Evolutionary conservation across 2,329 filamentous ascomycete genomes (phyloP), one percentile per base, ranked within the genome.

Genomic region (Pseudogymnoascus sp.): DNA sequence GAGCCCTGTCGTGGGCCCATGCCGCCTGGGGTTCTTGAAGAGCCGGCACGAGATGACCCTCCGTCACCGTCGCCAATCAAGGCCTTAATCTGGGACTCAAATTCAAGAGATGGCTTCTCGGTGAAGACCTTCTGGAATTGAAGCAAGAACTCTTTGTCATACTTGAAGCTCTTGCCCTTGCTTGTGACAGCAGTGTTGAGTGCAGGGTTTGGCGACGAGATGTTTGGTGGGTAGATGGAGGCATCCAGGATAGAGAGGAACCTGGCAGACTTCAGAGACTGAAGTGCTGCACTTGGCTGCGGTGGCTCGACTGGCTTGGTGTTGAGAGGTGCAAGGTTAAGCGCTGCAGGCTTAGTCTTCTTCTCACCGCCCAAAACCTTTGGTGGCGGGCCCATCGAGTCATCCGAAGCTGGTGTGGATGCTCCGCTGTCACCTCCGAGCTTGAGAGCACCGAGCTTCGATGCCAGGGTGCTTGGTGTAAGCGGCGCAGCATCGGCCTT

Each of bases 41-140:
- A 77, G 75, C 83, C 75, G 76, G 88, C 80, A 77, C 90, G 78
- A 60, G 80, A 77, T 35, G 85, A 85, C 64, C 84, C 80, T 65
- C 84, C 83, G 64, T 89, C 86, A 38, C 81, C 80, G 68, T 96
- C 93, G 64, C 93, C 93, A 68, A 99, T 87, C 76, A 80, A 88
- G 82, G 78, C 89, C 87, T 83, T 93, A 83, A 99, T 87, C 72
- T 95, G 93, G 68, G 88, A 83, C 73, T 96, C 90, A 85, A 96
- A 99, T 73, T 97, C 93, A 47, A 93, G 77, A 0, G 92, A 96
- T 13, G 95, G 95, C 78, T 97, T 96, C 80, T 99, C 95, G 67
- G 91, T 96, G 79, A 97, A 99, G 19, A 96, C 91, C 70, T 85
- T 85, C 78, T 97, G 91, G 82, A 99, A 99, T 74, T 99, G 95